These are phyloP conservation scores for Coemansia sp. DNA, from an alignment of 192 early-diverging fungal species.

Conservation along the genomic window DNA sequence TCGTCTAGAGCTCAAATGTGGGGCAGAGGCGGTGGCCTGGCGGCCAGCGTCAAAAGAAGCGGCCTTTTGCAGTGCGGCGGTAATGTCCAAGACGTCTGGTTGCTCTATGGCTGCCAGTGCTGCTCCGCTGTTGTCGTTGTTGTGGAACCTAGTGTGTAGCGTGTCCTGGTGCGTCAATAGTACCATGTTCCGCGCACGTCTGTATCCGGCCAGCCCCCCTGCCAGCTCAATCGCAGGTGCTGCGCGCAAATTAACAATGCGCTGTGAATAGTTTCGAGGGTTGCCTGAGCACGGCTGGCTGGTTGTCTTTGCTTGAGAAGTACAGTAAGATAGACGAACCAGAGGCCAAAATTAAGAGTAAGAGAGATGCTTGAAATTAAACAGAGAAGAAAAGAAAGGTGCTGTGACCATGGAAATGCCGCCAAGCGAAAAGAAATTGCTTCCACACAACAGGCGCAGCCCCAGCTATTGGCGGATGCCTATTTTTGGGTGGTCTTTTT, in stretches of 20 bases:
- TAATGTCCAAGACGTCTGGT: neutral
- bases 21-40: neutral
- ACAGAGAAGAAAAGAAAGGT: neutral
- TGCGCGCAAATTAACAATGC: conserved; percentile 1
- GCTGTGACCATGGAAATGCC: neutral
- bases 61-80: conserved; percentile 7
- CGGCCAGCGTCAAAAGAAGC: conserved; percentile 21
- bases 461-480: neutral
- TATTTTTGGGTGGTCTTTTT: neutral
- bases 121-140: neutral
- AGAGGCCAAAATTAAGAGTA: neutral
- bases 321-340: neutral
- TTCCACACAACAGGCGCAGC: neutral
- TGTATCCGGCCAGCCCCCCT: conserved; percentile 3
- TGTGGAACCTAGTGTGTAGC: conserved; percentile 1
- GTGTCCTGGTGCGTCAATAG: conserved; percentile 28
- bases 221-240: conserved; percentile 13
- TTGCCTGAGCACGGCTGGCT: neutral
- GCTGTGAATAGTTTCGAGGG: neutral
- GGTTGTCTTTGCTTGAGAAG: neutral
- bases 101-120: conserved; percentile 16
- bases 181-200: conserved; percentile 23
- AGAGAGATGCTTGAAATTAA: neutral
- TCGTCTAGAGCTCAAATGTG: neutral
- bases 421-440: neutral